Evolutionary conservation across 1,284 basidiomycete genomes (phyloP).

Genomic region (Naganishia sp.): DNA sequence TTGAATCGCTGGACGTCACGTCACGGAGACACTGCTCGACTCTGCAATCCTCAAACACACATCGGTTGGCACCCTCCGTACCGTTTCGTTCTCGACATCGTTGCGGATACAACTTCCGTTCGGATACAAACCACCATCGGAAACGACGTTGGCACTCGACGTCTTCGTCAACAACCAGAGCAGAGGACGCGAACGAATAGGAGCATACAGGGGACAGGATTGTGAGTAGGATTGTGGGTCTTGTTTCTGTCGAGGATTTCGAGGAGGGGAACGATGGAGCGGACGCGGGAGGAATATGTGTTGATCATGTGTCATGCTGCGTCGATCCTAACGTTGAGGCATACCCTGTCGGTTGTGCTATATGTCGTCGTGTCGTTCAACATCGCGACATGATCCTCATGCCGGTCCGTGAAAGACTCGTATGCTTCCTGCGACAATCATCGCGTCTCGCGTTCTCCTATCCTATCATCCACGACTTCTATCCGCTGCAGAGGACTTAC

Average conservation of each 20-base stretch:
- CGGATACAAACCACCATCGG: slow-evolving; percentile 18
- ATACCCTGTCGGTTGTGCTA: neutral
- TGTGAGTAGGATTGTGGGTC: neutral
- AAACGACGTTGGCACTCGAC: neutral
- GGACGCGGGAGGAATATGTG: neutral
- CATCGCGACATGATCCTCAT: neutral
- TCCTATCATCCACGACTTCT: too few species aligned
- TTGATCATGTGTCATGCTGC: neutral
- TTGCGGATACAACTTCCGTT: slow-evolving; percentile 15
- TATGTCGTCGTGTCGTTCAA: neutral
- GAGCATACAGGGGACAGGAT: neutral
- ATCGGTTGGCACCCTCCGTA: too few species aligned
- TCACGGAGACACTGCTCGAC: too few species aligned
- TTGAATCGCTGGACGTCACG: too few species aligned
- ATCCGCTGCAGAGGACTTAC: too few species aligned
- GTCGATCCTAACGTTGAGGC: neutral
- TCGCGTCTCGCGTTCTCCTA: too few species aligned
- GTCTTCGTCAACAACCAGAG: too few species aligned
- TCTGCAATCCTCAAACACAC: too few species aligned
- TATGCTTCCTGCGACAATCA: neutral
- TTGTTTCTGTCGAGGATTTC: neutral
- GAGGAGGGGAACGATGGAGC: neutral
- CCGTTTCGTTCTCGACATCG: neutral
- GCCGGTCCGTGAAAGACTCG: too few species aligned
- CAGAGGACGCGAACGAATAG: neutral